These are phyloP conservation scores for Geotrichum aggregatum DNA, from an alignment of 1,139 yeast species.

Conservation along the genomic window DNA sequence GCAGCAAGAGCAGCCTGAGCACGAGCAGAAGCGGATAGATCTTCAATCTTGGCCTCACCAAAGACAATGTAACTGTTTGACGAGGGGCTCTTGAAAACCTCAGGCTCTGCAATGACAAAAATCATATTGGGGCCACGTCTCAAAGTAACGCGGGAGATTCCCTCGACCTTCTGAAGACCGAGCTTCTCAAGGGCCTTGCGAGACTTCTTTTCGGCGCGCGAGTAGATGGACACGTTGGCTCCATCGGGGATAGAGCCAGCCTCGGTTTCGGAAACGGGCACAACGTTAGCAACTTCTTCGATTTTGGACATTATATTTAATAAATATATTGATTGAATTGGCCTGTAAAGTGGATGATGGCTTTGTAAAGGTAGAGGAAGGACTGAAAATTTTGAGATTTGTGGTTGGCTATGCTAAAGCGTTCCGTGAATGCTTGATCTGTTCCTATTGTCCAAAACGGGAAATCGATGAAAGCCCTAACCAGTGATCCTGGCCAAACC, in stretches of 20 bases:
- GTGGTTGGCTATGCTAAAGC: no score
- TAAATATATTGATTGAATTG: not conserved
- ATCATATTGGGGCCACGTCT: conserved; percentile 91
- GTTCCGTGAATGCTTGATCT: no score
- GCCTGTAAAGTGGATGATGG: not conserved
- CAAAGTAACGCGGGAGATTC: conserved; percentile 93
- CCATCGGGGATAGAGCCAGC: conserved; percentile 66
- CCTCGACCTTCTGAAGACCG: conserved; percentile 85
- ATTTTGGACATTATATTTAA: conserved; percentile 25
- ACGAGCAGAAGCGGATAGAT: conserved; percentile 25
- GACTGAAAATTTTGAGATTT: not conserved
- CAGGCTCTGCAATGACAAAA: conserved; percentile 90
- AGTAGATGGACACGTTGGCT: conserved; percentile 76
- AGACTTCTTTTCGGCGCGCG: conserved; percentile 95
- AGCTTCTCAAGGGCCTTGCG: conserved; percentile 85
- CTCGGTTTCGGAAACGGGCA: conserved; percentile 37
- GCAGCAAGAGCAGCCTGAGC: conserved; percentile 39
- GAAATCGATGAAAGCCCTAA: no score
- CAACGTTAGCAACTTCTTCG: conserved; percentile 33
- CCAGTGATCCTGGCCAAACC: no score
- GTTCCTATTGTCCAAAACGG: no score
- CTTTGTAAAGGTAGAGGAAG: no score
- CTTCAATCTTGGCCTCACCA: conserved; percentile 86
- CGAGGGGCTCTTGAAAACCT: conserved; percentile 81
- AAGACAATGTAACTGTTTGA: conserved; percentile 74